Conservation (phyloP, 2,329 filamentous ascomycete species). For the Simplicillium sp. region DNA sequence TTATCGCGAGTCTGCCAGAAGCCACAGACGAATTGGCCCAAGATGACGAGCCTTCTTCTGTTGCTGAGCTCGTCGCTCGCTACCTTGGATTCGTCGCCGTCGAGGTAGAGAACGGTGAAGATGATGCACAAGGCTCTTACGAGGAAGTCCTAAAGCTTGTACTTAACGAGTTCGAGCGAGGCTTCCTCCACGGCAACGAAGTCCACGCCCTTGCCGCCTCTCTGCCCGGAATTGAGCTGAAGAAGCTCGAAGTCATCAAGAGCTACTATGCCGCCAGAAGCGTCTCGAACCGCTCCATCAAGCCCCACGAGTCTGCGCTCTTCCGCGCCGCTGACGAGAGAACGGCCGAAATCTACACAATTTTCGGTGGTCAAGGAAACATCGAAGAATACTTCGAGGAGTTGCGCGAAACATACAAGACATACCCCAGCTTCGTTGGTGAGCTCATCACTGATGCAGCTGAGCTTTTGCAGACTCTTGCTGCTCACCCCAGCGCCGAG, state of each 20-base stretch:
- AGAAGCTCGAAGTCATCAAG: slow-evolving; percentile 83
- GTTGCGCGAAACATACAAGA: slow-evolving; percentile 80
- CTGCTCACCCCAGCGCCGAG: slow-evolving; percentile 74
- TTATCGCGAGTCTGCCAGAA: slow-evolving; percentile 73
- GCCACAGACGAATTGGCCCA: slow-evolving; percentile 95
- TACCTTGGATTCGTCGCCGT: slow-evolving; percentile 85
- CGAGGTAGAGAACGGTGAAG: slow-evolving; percentile 88
- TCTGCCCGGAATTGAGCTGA: slow-evolving; percentile 81
- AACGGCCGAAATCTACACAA: slow-evolving; percentile 78
- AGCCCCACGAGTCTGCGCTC: slow-evolving; percentile 87
- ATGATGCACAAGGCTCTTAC: slow-evolving; percentile 79
- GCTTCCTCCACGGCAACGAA: slow-evolving; percentile 90
- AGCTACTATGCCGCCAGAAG: slow-evolving; percentile 87
- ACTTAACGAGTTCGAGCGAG: slow-evolving; percentile 92
- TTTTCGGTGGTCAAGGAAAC: slow-evolving; percentile 96
- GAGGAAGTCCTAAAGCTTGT: slow-evolving; percentile 87
- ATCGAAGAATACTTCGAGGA: slow-evolving; percentile 99
- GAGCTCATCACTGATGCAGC: slow-evolving; percentile 76
- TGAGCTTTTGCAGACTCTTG: slow-evolving; percentile 76
- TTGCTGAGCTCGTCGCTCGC: slow-evolving; percentile 82
- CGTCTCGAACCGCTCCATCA: slow-evolving; percentile 76
- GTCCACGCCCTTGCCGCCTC: slow-evolving; percentile 81
- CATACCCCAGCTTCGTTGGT: slow-evolving; percentile 83
- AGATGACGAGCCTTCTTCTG: slow-evolving; percentile 97
- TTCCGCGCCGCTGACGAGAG: slow-evolving; percentile 80